Base-by-base conservation (phyloP, 2,329 filamentous ascomycete genomes). In the Diaporthe sp. region DNA sequence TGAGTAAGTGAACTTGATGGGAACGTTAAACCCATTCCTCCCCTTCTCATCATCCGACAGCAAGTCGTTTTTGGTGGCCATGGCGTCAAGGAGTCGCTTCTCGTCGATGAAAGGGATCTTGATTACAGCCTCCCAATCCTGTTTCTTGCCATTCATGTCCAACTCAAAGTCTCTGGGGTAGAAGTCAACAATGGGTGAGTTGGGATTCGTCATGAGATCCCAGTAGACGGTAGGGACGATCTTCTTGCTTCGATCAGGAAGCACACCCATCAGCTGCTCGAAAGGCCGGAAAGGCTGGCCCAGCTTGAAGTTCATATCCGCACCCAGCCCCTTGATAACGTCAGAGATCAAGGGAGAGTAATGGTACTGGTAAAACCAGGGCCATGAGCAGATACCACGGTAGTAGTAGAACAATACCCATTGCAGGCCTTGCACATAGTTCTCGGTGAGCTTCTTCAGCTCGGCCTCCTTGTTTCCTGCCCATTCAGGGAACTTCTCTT, bases 331-430 rank as follows among this genome's bases (percentile, higher is more conserved):
- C 83, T 94, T 96, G 82, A 93, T 93, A 78, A 99, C 95, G 85
- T 99, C 97, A 91, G 79, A 78, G 74, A 98, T 99, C 91, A 98
- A 95, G 1, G 97, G 97, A 13, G 97, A 94, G 84, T 99, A 99
- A 84, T 99, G 97, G 83, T 98, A 99, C 76, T 89, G 89, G 84
- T 98, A 99, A 85, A 94, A 99, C 97, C 97, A 99, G 19, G 97
- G 95, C 97, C 97, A 99, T 17, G 96, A 98, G 22, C 95, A 97
- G 75, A 99, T 97, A 76, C 97, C 97, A 71, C 93, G 93, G 85
- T 99, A 99, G 85, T 99, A 99, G 86, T 99, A 99, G 84, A 93
- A 98, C 67, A 99, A 87, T 57, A 99, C 97, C 97, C 97, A 99
- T 83, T 99, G 97, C 76, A 99, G 86, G 76, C 97, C 97, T 84